phyloP scores from a whole-genome alignment of 805 yeast species.

The Sugiyamaella qingdaonensis region DNA sequence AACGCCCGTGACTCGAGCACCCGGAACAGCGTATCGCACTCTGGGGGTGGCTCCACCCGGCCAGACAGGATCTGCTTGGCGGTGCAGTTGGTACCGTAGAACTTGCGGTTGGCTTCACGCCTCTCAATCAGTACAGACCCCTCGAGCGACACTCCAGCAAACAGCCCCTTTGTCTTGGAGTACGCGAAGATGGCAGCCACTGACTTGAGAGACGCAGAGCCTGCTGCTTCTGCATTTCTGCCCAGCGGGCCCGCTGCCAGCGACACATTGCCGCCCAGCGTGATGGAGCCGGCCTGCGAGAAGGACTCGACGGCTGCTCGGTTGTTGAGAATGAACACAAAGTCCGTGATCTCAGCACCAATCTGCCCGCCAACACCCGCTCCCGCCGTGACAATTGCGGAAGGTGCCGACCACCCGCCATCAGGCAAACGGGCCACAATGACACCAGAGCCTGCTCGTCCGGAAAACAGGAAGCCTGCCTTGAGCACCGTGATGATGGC shows the following conservation, averaged over 20 bases:
- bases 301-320: conserved; percentile 87
- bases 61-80: conserved; percentile 85
- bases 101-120: conserved; percentile 93
- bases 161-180: conserved; percentile 92
- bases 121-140: conserved; percentile 96
- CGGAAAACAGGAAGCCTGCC: conserved; percentile 94
- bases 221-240: conserved; percentile 96
- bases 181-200: conserved; percentile 91
- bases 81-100: conserved; percentile 83
- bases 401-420: conserved; percentile 96
- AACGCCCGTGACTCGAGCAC: conserved; percentile 84
- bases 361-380: conserved; percentile 99
- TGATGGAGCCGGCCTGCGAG: conserved; percentile 89
- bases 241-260: conserved; percentile 98
- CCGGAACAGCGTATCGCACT: conserved; percentile 80
- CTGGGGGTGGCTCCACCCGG: conserved; percentile 88
- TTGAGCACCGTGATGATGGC: conserved; percentile 91
- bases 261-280: conserved; percentile 91
- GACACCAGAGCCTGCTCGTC: conserved; percentile 96
- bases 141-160: conserved; percentile 95
- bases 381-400: conserved; percentile 93
- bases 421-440: conserved; percentile 91
- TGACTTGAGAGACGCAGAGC: conserved; percentile 79
- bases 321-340: conserved; percentile 86
- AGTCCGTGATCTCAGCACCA: conserved; percentile 95